A percentile compares a stretch with the other conserved stretches of the same genome.
These are phyloP conservation scores for Trametes sp. DNA, from an alignment of 1,284 basidiomycete species.

Conservation along the genomic window DNA sequence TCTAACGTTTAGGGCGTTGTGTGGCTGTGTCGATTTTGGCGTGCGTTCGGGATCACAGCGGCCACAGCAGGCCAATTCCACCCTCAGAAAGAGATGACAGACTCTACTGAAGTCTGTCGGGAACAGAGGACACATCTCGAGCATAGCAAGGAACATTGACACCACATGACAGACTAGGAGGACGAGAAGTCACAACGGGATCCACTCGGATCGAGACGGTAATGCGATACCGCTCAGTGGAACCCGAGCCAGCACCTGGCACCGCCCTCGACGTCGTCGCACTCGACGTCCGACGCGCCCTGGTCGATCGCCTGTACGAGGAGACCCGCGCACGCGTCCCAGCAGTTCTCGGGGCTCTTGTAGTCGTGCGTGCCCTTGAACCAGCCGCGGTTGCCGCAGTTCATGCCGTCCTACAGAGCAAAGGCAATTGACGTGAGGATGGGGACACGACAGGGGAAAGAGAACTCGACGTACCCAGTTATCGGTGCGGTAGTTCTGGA, in stretches of 20 bases:
- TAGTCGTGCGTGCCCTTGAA: slow-evolving; percentile 7
- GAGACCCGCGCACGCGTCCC: slow-evolving; percentile 8
- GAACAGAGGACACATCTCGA: too few species aligned
- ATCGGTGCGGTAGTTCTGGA: slow-evolving; percentile 14
- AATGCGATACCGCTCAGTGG: background rate
- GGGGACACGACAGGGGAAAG: background rate
- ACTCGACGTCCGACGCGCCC: slow-evolving; percentile 16
- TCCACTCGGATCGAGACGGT: background rate
- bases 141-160: too few species aligned
- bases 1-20: too few species aligned
- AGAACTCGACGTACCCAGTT: slow-evolving; percentile 6
- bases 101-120: too few species aligned
- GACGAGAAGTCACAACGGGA: background rate
- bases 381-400: slow-evolving; percentile 3
- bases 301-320: slow-evolving; percentile 9
- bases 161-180: background rate
- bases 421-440: background rate
- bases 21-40: too few species aligned
- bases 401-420: background rate
- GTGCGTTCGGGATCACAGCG: too few species aligned
- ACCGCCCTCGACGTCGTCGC: slow-evolving; percentile 9
- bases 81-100: too few species aligned
- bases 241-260: slow-evolving; percentile 19
- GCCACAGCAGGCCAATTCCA: too few species aligned
- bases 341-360: slow-evolving; percentile 15